Percentiles rank a stretch among this genome's conserved stretches.
Conservation (phyloP, 164 flowering plant species). For the Dillenia turbinata region DNA sequence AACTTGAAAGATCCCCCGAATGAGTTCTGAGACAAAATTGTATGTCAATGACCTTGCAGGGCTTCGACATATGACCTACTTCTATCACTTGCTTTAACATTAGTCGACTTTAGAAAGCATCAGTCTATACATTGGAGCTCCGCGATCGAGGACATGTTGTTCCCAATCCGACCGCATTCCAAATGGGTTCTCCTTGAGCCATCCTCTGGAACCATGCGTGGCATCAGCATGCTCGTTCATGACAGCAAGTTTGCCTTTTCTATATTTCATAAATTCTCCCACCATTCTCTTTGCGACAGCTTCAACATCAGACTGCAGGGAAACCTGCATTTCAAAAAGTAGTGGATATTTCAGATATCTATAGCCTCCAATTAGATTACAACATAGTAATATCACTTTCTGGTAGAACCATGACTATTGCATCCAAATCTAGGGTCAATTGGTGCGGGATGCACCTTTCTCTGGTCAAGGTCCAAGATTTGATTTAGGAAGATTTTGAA, state of each 20-base stretch:
- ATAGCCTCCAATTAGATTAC: background rate
- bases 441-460: too few species aligned
- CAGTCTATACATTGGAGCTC: conserved; percentile 73
- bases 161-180: conserved; percentile 89
- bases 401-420: too few species aligned
- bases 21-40: too few species aligned
- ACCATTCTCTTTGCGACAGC: conserved; percentile 74
- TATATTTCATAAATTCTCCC: conserved; percentile 49
- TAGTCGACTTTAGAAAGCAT: conserved; percentile 43
- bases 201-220: conserved; percentile 21
- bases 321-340: conserved; percentile 42
- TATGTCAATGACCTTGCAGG: too few species aligned
- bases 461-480: too few species aligned
- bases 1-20: too few species aligned
- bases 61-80: background rate
- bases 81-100: background rate
- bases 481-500: too few species aligned
- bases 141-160: conserved; percentile 70
- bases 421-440: too few species aligned
- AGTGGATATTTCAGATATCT: background rate
- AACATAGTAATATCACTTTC: background rate
- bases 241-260: conserved; percentile 51
- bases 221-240: conserved; percentile 10
- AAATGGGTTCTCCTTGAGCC: conserved; percentile 83
- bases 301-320: conserved; percentile 82